Base-by-base conservation (phyloP, 306 rosid genomes). In the Delonix regia region DNA sequence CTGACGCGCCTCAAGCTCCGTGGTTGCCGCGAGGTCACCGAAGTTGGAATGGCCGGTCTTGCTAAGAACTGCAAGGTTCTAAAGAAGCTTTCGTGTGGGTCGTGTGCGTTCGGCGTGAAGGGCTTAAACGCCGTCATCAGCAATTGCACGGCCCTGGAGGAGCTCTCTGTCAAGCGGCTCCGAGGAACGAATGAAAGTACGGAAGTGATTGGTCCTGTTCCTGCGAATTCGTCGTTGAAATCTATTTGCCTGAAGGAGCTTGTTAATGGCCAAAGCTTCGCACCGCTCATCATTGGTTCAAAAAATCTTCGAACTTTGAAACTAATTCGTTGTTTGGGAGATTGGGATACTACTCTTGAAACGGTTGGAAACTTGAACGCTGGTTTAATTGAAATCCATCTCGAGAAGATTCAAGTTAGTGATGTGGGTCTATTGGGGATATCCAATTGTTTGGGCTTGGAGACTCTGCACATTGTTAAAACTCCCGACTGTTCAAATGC, bases 291-390 rank as follows among this genome's bases (percentile, higher is more conserved):
- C 30, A 80, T 86, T 24, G 87, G 83, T 16, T 81, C 98, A 0
- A 88, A 82, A 73, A 89, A 81, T 73, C 94, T 94, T 30, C 81
- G 45, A 28, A 86, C 87, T 12, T 48, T 94, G 85, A 91, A 86
- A 76, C 18, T 94, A 67, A 86, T 91, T 72, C 90, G 97, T n/a
- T 91, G 98, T 82, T 77, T 90, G 70, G 98, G 98, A 1, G 90
- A 91, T 83, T 94, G 98, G 98, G 98, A 94, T 77, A 11, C 39
- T 8, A 85, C 83, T 27, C 78, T 94, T 39, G 85, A 86, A 16
- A 52, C 56, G n/a, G 22, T 91, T 10, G 92, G 93, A 15, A 74
- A 67, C 30, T 60, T 77, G 56, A 87, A 86, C 66, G 22, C 73
- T 19, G 85, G 90, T 45, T 73, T 94, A 61, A 78, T 73, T 44